phyloP scores from a whole-genome alignment of 768 basidiomycete genomes.

The Termitomyces sp. region DNA sequence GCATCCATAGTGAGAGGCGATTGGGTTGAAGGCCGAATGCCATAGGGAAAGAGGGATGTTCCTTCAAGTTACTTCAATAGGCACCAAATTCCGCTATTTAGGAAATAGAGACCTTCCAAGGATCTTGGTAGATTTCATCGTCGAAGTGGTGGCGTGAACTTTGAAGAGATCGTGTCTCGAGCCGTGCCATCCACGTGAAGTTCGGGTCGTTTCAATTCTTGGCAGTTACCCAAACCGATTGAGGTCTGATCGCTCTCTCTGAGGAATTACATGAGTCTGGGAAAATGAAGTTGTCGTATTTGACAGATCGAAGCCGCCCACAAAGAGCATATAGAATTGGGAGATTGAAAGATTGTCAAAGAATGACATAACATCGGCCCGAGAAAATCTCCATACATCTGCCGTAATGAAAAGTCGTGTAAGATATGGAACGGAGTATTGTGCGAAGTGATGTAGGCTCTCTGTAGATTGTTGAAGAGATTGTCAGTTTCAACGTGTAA shows the following conservation, averaged over 20 bases:
- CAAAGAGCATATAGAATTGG: neutral
- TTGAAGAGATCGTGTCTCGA: neutral
- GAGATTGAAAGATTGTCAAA: neutral
- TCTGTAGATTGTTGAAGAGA: neutral
- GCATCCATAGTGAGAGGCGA: neutral
- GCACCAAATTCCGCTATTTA: neutral
- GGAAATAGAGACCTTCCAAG: neutral
- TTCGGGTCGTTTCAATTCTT: neutral
- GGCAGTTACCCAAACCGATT: neutral
- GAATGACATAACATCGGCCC: neutral
- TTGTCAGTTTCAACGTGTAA: neutral
- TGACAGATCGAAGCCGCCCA: neutral
- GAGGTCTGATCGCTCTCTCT: neutral
- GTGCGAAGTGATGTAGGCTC: neutral
- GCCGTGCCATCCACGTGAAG: neutral
- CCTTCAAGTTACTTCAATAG: neutral
- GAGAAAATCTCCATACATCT: neutral
- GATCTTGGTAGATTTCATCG: neutral
- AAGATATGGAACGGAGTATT: neutral
- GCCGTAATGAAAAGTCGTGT: neutral
- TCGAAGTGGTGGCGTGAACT: neutral
- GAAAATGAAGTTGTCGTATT: neutral
- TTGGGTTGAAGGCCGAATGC: neutral
- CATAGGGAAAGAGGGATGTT: neutral
- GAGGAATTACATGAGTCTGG: neutral